Conservation (phyloP, 2,329 filamentous ascomycete species). For the Arthroderma uncinatum region DNA sequence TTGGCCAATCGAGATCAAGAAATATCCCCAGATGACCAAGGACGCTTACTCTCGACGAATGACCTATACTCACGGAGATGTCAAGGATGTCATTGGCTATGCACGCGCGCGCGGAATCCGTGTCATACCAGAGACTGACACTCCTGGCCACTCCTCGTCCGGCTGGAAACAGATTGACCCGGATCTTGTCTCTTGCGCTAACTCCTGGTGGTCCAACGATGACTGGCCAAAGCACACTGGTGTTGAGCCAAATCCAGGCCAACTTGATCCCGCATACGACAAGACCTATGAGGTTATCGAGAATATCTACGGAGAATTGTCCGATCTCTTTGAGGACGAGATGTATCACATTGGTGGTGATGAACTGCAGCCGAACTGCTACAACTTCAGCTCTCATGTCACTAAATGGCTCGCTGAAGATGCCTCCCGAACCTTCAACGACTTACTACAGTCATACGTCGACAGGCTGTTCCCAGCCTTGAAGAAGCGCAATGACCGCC, state of each 20-base stretch:
- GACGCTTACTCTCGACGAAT: constrained; percentile 45
- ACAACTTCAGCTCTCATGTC: constrained; percentile 45
- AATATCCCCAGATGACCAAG: constrained; percentile 43
- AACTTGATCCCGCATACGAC: constrained; percentile 46
- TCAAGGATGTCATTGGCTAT: constrained; percentile 39
- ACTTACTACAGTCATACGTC: constrained; percentile 46
- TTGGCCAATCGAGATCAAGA: constrained; percentile 42
- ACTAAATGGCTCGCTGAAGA: constrained; percentile 42
- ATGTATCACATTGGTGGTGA: constrained; percentile 49
- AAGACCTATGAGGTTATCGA: constrained; percentile 45
- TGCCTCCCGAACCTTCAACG: constrained; percentile 40
- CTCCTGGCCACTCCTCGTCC: constrained; percentile 48
- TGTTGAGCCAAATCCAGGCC: constrained; percentile 46
- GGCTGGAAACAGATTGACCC: constrained; percentile 48
- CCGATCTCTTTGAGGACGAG: constrained; percentile 40
- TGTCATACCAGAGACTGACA: constrained; percentile 51
- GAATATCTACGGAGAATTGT: constrained; percentile 45
- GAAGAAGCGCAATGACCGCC: constrained; percentile 36
- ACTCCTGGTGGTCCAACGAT: constrained; percentile 53
- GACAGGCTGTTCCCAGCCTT: constrained; percentile 44
- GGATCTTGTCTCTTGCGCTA: constrained; percentile 44
- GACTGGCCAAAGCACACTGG: constrained; percentile 44
- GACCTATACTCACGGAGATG: constrained; percentile 34
- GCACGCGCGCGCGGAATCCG: constrained; percentile 47
- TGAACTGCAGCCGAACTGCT: constrained; percentile 46